A percentile compares a stretch with the other conserved stretches of the same genome.
phyloP scores from a whole-genome alignment of 73 alveolate species.

The Paramecium octaurelia region DNA sequence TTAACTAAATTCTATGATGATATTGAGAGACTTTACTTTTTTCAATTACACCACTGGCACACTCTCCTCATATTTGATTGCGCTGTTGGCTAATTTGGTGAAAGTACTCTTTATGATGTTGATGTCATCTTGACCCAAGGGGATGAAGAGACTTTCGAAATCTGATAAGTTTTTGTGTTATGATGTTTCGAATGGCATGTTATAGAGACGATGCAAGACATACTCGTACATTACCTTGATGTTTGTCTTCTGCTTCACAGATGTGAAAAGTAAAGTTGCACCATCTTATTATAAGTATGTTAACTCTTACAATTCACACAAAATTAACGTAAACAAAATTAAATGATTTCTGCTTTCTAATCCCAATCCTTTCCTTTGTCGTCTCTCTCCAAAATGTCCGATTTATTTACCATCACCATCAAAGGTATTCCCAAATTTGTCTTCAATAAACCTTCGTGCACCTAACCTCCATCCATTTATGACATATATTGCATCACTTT shows the following conservation, averaged over 20 bases:
- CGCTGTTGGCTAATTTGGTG: neutral
- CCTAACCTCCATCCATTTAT: neutral
- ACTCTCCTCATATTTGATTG: neutral
- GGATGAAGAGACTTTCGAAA: slow-evolving; percentile 45
- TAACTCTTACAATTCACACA: slow-evolving; percentile 51
- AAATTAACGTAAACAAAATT: slow-evolving; percentile 45
- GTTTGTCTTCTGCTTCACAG: slow-evolving; percentile 26
- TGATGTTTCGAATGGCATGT: neutral
- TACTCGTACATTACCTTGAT: slow-evolving; percentile 37
- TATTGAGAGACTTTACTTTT: neutral
- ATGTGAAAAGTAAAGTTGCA: slow-evolving; percentile 55
- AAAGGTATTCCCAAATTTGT: slow-evolving; percentile 52
- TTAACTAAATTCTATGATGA: neutral
- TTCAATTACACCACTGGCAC: neutral
- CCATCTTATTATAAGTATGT: slow-evolving; percentile 13
- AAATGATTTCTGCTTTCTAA: neutral
- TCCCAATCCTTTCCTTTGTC: slow-evolving; percentile 47
- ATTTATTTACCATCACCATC: slow-evolving; percentile 49
- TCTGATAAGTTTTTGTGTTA: neutral
- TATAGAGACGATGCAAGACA: slow-evolving; percentile 38
- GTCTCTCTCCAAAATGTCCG: slow-evolving; percentile 30
- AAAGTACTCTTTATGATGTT: slow-evolving; percentile 19
- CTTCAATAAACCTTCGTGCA: neutral
- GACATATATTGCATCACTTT: neutral
- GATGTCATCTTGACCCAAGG: slow-evolving; percentile 30